These are phyloP conservation scores for Protomyces inouyei DNA, from an alignment of 1,139 yeast species.

Conservation along the genomic window DNA sequence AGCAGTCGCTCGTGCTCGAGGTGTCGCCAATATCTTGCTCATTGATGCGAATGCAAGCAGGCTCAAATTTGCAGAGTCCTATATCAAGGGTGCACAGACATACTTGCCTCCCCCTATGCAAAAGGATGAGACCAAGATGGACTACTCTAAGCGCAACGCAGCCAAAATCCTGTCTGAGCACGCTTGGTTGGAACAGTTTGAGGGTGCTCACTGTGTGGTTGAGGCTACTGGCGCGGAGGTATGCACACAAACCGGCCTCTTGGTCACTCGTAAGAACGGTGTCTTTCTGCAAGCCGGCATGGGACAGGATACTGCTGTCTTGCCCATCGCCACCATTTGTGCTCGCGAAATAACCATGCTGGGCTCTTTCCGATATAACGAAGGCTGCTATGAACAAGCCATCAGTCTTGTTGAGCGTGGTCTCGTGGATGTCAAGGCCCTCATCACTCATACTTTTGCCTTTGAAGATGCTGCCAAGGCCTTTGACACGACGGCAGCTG, in stretches of 20 bases:
- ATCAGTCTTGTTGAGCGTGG: constrained; percentile 63
- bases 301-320: constrained; percentile 59
- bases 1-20: constrained; percentile 66
- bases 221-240: constrained; percentile 73
- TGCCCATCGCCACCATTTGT: constrained; percentile 70
- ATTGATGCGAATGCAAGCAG: constrained; percentile 58
- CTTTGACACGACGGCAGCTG: constrained; percentile 47
- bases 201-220: constrained; percentile 57
- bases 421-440: constrained; percentile 55
- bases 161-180: constrained; percentile 42
- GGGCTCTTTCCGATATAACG: constrained; percentile 73
- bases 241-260: constrained; percentile 61
- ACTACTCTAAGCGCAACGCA: constrained; percentile 35
- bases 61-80: constrained; percentile 41
- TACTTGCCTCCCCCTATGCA: constrained; percentile 48
- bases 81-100: constrained; percentile 42
- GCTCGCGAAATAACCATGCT: constrained; percentile 62
- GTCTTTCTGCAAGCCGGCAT: constrained; percentile 61
- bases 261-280: constrained; percentile 57
- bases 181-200: constrained; percentile 39
- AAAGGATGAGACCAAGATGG: constrained; percentile 35
- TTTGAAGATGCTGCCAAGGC: constrained; percentile 77
- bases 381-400: constrained; percentile 73
- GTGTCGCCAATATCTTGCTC: constrained; percentile 59
- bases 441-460: constrained; percentile 72